phyloP scores from a whole-genome alignment of 225 moss, liverwort and hornwort genomes.

The Bryoerythrophyllum caledonicum region DNA sequence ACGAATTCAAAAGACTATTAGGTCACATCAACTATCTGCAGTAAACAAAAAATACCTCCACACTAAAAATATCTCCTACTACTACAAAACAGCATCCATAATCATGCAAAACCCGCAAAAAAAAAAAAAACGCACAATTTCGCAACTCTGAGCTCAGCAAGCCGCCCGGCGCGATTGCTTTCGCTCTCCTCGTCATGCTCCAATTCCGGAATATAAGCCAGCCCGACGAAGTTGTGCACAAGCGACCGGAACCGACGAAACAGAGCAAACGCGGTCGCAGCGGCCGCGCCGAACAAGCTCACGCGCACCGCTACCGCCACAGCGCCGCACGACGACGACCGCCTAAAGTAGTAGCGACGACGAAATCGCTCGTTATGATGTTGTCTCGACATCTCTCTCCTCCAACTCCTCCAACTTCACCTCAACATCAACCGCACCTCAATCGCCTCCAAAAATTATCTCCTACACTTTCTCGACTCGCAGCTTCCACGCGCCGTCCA shows the following conservation, averaged over 20 bases:
- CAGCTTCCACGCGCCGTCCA: neutral
- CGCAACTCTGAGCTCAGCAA: slow-evolving; percentile 74
- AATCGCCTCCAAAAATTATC: neutral
- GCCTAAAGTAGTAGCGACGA: slow-evolving; percentile 26
- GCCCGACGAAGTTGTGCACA: slow-evolving; percentile 37
- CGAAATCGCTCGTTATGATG: slow-evolving; percentile 19
- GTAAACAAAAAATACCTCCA: neutral
- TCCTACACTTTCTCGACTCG: neutral
- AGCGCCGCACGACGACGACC: slow-evolving; percentile 32
- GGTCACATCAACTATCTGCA: slow-evolving; percentile 26
- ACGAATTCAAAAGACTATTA: slow-evolving; percentile 11
- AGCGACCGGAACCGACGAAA: slow-evolving; percentile 48
- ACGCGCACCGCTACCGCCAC: slow-evolving; percentile 52
- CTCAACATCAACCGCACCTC: neutral
- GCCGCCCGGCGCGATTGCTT: slow-evolving; percentile 63
- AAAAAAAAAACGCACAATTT: slow-evolving; percentile 53
- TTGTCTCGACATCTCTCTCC: slow-evolving; percentile 37
- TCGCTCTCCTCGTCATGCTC: slow-evolving; percentile 55
- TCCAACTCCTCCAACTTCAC: neutral
- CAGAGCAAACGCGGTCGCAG: slow-evolving; percentile 46
- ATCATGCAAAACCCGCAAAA: too few relatives aligned
- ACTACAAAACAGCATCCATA: neutral
- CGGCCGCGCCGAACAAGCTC: slow-evolving; percentile 43
- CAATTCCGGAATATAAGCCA: slow-evolving; percentile 39
- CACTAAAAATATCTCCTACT: neutral